Conservation (phyloP, 73 alveolate genomes). For the Tetrahymena elliotti region DNA sequence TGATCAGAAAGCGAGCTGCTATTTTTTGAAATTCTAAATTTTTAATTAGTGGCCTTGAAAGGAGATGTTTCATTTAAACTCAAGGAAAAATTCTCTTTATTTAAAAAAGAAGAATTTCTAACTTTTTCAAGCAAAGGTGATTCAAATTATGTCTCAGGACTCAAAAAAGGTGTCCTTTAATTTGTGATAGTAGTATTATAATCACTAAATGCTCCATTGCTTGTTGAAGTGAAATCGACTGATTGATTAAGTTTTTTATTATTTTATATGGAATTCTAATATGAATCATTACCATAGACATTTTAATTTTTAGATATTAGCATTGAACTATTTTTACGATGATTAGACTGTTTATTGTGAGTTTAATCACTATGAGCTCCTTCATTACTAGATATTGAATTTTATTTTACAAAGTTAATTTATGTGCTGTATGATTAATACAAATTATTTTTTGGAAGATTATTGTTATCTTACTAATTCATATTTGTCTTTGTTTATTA, state of each 20-base stretch:
- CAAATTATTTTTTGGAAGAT: not conserved
- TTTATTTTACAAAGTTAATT: not conserved
- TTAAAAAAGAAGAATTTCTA: not conserved
- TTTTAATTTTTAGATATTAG: not conserved
- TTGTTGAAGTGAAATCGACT: not conserved
- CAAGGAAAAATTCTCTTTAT: not conserved
- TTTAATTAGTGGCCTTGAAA: not conserved
- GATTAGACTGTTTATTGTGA: not conserved
- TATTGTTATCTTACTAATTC: not conserved
- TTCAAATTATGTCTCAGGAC: not conserved
- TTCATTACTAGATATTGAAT: not conserved
- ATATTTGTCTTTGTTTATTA: not conserved
- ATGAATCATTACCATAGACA: not conserved
- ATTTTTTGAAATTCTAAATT: not conserved
- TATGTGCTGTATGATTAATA: not conserved
- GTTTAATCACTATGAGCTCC: not conserved
- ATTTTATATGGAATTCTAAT: not conserved
- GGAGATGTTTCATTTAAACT: not conserved
- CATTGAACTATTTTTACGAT: not conserved
- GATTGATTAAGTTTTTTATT: not conserved
- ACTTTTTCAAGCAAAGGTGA: not conserved
- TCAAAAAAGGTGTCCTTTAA: not conserved
- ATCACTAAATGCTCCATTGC: not conserved
- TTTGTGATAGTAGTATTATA: not conserved
- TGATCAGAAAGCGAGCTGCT: not conserved